phyloP scores from a whole-genome alignment of 345 rosid genomes.

The Linum trigynum region DNA sequence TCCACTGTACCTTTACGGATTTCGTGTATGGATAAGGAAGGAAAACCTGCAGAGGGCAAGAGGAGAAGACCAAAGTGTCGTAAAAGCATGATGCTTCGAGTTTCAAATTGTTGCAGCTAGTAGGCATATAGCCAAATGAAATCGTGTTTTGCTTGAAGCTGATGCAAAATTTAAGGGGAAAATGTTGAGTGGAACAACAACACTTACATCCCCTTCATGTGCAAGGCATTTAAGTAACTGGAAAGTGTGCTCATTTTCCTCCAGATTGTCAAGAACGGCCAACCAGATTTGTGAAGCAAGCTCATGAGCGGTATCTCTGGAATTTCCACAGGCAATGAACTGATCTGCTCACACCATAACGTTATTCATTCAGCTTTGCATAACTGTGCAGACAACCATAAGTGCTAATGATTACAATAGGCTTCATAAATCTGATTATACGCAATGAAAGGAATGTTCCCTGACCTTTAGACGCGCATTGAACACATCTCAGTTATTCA shows the following conservation, averaged over 20 bases:
- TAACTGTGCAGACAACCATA: slow-evolving; percentile 1
- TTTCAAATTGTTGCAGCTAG: background rate
- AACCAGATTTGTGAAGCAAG: slow-evolving; percentile 77
- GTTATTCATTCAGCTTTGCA: background rate
- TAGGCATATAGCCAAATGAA: background rate
- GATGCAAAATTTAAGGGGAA: background rate
- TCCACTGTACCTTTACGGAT: slow-evolving; percentile 64
- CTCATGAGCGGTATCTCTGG: slow-evolving; percentile 61
- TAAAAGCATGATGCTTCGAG: background rate
- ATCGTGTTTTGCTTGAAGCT: too few relatives aligned
- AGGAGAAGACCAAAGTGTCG: background rate
- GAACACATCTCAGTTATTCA: too few relatives aligned
- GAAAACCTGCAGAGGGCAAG: slow-evolving; percentile 38
- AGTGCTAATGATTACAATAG: background rate
- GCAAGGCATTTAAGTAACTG: slow-evolving; percentile 62
- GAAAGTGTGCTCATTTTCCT: slow-evolving; percentile 68
- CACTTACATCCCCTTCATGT: slow-evolving; percentile 62
- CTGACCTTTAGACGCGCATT: background rate
- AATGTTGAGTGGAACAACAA: background rate
- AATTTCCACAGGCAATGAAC: slow-evolving; percentile 66
- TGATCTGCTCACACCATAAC: slow-evolving; percentile 48
- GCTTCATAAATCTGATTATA: background rate
- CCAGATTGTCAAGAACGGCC: slow-evolving; percentile 72
- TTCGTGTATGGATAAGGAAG: slow-evolving; percentile 74
- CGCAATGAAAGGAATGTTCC: background rate